Percentiles rank a stretch among this genome's conserved stretches.
These are phyloP conservation scores for Hydnum rufescens DNA, from an alignment of 768 basidiomycete genomes.

Conservation along the genomic window DNA sequence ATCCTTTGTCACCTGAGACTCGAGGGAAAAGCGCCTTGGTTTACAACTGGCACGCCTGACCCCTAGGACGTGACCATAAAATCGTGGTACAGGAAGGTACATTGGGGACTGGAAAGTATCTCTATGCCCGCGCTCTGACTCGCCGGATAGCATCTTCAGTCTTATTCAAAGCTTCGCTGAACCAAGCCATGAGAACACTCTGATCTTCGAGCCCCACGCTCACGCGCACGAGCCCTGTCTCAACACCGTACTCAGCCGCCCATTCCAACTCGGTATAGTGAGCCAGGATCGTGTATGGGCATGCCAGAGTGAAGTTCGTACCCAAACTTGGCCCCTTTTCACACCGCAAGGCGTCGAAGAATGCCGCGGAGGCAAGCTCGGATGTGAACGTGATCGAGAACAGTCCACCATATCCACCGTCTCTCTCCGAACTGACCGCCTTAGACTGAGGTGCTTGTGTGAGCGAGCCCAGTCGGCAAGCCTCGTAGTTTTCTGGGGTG, in stretches of 20 bases:
- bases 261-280: constrained; percentile 82
- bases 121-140: too few species aligned
- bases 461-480: constrained; percentile 31
- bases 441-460: constrained; percentile 2
- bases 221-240: constrained; percentile 62
- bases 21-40: too few species aligned
- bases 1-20: too few species aligned
- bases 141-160: constrained; percentile 38
- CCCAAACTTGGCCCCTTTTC: constrained; percentile 84
- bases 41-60: too few species aligned
- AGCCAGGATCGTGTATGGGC: constrained; percentile 81
- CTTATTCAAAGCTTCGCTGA: constrained; percentile 46
- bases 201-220: constrained; percentile 80
- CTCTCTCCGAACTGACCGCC: not conserved
- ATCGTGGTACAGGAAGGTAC: too few species aligned
- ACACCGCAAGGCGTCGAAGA: constrained; percentile 68
- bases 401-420: constrained; percentile 64
- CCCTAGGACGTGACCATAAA: too few species aligned
- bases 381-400: constrained; percentile 77
- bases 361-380: constrained; percentile 42
- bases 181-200: constrained; percentile 33
- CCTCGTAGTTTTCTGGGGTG: constrained; percentile 49
- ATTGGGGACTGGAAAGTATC: too few species aligned
- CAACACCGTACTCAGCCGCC: constrained; percentile 77
- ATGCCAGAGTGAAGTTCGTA: constrained; percentile 91